These are phyloP conservation scores for Aureobasidium leucospermi DNA, from an alignment of 2,329 filamentous ascomycete genomes.

Conservation along the genomic window DNA sequence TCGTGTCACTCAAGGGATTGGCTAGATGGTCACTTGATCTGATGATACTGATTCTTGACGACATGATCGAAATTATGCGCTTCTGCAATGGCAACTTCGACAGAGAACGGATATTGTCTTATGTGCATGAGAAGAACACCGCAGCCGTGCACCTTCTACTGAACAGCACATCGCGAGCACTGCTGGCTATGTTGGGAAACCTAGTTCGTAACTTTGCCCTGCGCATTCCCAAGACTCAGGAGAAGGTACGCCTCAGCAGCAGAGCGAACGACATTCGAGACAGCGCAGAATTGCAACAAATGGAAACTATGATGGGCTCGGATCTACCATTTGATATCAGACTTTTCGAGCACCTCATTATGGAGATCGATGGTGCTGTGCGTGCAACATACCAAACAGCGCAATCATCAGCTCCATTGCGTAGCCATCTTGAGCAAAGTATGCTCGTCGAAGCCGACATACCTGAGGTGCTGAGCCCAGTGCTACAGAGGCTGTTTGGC, in stretches of 20 bases:
- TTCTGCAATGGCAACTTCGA: constrained; percentile 1
- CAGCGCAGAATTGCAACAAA: not conserved
- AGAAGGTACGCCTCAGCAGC: constrained; percentile 27
- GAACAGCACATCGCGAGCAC: constrained; percentile 65
- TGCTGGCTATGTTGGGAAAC: constrained; percentile 62
- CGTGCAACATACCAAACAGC: constrained; percentile 46
- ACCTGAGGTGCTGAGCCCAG: constrained; percentile 43
- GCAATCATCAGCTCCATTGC: constrained; percentile 32
- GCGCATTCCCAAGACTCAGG: constrained; percentile 1
- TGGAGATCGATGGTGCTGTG: constrained; percentile 60
- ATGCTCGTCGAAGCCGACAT: constrained; percentile 47
- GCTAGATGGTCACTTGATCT: constrained; percentile 71
- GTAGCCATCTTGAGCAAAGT: constrained; percentile 44
- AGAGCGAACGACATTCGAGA: not conserved
- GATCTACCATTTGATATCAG: constrained; percentile 39
- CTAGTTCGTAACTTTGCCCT: constrained; percentile 41
- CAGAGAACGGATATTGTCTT: not conserved
- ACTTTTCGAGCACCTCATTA: constrained; percentile 41
- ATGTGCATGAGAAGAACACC: constrained; percentile 17
- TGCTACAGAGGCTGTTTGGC: constrained; percentile 41
- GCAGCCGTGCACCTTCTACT: constrained; percentile 50
- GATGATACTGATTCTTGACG: constrained; percentile 48
- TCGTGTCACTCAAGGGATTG: constrained; percentile 65
- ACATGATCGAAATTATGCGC: constrained; percentile 33
- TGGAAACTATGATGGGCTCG: constrained; percentile 32